Conservation (phyloP, 169 alveolate genomes). For the Toxoplasma gondii region DNA sequence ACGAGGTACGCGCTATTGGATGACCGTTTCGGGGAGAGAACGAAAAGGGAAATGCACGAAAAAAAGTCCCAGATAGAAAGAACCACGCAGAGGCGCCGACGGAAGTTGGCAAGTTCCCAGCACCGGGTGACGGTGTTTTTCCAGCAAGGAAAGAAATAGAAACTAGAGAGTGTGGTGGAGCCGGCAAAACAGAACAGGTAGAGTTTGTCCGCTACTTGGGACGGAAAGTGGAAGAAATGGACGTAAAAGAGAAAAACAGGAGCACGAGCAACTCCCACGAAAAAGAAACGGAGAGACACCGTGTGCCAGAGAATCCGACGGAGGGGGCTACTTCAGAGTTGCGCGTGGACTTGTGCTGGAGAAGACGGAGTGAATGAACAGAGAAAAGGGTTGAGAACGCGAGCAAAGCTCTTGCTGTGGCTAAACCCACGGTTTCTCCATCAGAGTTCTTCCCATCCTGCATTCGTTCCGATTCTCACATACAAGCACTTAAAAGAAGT, state of each 20-base stretch:
- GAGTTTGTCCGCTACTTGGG: neutral
- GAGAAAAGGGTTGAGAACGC: neutral
- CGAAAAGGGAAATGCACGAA: neutral
- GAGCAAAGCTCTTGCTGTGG: neutral
- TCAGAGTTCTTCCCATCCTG: neutral
- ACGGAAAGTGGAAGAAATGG: neutral
- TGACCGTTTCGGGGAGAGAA: neutral
- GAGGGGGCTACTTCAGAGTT: neutral
- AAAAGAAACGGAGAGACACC: neutral
- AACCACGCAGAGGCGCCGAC: neutral
- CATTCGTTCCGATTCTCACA: neutral
- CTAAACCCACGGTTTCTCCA: neutral
- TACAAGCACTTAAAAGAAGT: neutral
- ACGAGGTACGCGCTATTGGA: neutral
- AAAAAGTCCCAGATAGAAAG: neutral
- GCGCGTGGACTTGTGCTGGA: neutral
- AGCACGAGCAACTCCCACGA: conserved; percentile 2
- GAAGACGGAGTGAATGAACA: neutral
- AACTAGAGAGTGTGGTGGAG: neutral
- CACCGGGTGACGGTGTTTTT: neutral
- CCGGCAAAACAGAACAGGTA: neutral
- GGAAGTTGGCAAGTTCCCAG: neutral
- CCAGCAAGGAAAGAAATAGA: neutral
- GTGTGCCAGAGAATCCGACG: neutral
- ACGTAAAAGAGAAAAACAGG: neutral